Evolutionary conservation across 2,329 filamentous ascomycete species (phyloP), one percentile per base, ranked within the genome.

Genomic region (Capronia americana): DNA sequence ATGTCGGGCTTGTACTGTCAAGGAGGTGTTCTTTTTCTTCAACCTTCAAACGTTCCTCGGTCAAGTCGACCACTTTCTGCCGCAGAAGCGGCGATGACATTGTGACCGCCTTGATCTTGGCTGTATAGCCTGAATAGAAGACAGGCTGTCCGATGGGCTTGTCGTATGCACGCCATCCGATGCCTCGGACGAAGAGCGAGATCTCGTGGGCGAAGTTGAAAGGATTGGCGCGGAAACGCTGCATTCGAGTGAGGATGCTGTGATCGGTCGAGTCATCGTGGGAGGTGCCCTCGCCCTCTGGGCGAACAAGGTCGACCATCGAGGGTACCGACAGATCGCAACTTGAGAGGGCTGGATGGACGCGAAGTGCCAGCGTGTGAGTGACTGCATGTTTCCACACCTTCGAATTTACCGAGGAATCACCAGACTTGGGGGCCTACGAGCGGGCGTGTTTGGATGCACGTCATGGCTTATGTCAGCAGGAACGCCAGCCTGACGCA

Each of bases 81-180:
- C 90, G 89, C 32, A 99, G 82, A 70, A 96, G 85, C 0, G 90
- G 87, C 41, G 91, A 92, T 17, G 85, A 88, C 73, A 97, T 81
- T 30, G 98, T 90, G 73, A 86, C 84, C 24, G 83, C 82, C 79
- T 91, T 96, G 87, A 99, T 97, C 66, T 92, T 88, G 70, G 97
- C 94, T 30, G 89, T 90, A 80, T 97, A 99, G 28, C 95, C 95
- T 0, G 89, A 81, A 78, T 97, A 99, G 81, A 94, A 98, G 70
- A 97, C 90, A 10, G 93, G 92, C 77, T 97, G 93, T 24, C 95
- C 95, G 73, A 98, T 90, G 69, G 93, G 86, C 69, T 90, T 83
- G 75, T 98, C 92, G 81, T 99, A 99, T 67, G 92, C 92, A 68
- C 95, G 91, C 95, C 95, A 99, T 77, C 93, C 94, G 58, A 91